Base-by-base conservation (phyloP, 352 stramenopile species). In the Pythium apleroticum region DNA sequence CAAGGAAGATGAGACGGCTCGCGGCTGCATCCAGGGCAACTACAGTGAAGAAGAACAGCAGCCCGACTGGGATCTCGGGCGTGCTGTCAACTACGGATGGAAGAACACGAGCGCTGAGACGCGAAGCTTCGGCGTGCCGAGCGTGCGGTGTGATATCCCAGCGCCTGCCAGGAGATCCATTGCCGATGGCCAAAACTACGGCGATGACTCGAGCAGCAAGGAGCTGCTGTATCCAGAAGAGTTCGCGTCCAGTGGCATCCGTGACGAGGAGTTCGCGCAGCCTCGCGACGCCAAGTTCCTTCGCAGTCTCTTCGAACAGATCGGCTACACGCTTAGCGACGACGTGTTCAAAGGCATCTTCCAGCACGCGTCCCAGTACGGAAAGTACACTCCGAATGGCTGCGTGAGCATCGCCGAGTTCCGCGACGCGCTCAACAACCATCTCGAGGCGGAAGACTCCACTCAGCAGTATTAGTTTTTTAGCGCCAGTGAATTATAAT, bases 161-260 rank as follows among this genome's bases (percentile, higher is more conserved):
- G 73, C 79, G 31, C 89, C 90, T 20, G 68, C 69, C 7, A 81
- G 74, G 11, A 67, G 82, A 17, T 97, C 89, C 6, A 76, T 98
- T n/a, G 90, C 89, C 9, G 89, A 97, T 64, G 75, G 66, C 33
- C 89, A 97, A 65, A 98, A 98, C 66, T 97, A 97, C 65, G 90
- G 90, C 49, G 89, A 97, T 58, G 89, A 97, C 69, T 72, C 78
- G 24, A 81, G 68, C 57, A 86, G 81, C 41, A 79, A 91, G 37
- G 80, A 91, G 49, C 76, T 98, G 53, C 63, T 98, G 33, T 93
- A 97, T 62, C 89, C 90, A 0, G 81, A 91, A 31, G 66, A 90
- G 60, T 96, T 97, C 68, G 77, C 86, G 17, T 83, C 77, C 10
- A 80, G 88, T 52, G 89, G 89, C 28, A 77, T 97, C 30, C 65